Conservation (phyloP, 2,329 filamentous ascomycete genomes). For the Myriosclerotinia curreyana region DNA sequence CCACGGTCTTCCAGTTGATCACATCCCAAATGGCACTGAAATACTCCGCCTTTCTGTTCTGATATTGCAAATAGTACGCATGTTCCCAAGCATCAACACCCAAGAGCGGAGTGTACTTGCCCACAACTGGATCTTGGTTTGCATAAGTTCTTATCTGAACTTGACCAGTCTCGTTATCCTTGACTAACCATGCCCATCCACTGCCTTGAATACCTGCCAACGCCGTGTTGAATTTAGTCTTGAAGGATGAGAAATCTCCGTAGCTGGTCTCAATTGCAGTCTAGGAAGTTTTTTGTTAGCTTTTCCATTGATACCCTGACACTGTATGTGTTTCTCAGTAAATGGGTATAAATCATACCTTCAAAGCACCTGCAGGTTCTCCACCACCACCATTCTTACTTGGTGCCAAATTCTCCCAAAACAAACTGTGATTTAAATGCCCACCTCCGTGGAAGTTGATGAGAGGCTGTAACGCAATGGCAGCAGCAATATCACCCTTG, state of each 20-base stretch:
- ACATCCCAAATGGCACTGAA: conserved; percentile 93
- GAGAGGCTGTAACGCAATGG: conserved; percentile 54
- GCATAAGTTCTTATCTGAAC: conserved; percentile 67
- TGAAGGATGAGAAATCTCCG: conserved; percentile 52
- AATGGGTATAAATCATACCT: conserved; percentile 30
- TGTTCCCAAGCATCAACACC: conserved; percentile 97
- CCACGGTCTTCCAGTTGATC: conserved; percentile 90
- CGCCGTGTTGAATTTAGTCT: conserved; percentile 57
- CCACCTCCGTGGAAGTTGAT: conserved; percentile 68
- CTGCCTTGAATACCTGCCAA: conserved; percentile 59
- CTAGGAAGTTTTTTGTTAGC: conserved; percentile 25
- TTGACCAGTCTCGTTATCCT: conserved; percentile 51
- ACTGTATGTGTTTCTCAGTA: not conserved
- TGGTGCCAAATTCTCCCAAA: conserved; percentile 69
- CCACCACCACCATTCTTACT: conserved; percentile 62
- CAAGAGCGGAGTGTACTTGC: conserved; percentile 76
- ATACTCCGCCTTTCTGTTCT: conserved; percentile 97
- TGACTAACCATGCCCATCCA: conserved; percentile 57
- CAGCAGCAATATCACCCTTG: conserved; percentile 50
- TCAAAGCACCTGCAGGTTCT: conserved; percentile 52
- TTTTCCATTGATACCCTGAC: not conserved
- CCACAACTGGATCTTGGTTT: conserved; percentile 88
- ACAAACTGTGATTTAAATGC: conserved; percentile 65
- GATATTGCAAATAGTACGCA: conserved; percentile 92
- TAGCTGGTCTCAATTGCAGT: conserved; percentile 43